phyloP scores from a whole-genome alignment of 345 rosid genomes.

The Cardamine chenopodiifolia region DNA sequence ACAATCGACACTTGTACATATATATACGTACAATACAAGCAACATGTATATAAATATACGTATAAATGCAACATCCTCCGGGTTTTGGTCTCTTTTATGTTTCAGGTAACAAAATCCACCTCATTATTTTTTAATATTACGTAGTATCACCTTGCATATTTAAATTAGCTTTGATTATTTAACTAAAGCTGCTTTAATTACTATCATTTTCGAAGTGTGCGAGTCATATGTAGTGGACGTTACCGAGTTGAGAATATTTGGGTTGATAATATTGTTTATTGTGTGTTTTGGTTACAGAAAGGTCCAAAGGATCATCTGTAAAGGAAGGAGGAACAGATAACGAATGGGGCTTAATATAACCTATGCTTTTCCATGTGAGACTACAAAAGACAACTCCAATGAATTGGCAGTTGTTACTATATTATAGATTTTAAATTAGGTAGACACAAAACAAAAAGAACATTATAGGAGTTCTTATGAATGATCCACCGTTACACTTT shows the following conservation, averaged over 20 bases:
- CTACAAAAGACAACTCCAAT: conserved; percentile 40
- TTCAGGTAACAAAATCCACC: conserved; percentile 38
- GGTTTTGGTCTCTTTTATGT: conserved; percentile 17
- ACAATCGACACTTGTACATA: conserved; percentile 37
- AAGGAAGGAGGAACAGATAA: conserved; percentile 39
- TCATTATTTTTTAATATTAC: conserved; percentile 5
- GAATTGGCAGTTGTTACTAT: conserved; percentile 39
- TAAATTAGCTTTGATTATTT: conserved; percentile 6
- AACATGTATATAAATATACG: conserved; percentile 23
- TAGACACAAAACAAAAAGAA: background rate
- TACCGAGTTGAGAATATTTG: conserved; percentile 37
- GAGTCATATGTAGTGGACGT: conserved; percentile 36
- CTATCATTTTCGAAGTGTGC: conserved; percentile 15
- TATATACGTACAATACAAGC: conserved; percentile 23
- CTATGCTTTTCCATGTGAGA: conserved; percentile 41
- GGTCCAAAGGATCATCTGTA: conserved; percentile 45
- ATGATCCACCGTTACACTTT: conserved; percentile 38
- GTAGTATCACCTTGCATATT: conserved; percentile 33
- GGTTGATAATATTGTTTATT: conserved; percentile 37
- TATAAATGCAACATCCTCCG: conserved; percentile 20
- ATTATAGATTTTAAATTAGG: conserved; percentile 33
- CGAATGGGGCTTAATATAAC: conserved; percentile 35
- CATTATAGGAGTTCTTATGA: conserved; percentile 21
- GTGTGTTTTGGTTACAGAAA: conserved; percentile 38
- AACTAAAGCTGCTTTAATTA: conserved; percentile 27